Conservation (phyloP, 2,329 filamentous ascomycete genomes). For the Neophaeococcomyces aloes region DNA sequence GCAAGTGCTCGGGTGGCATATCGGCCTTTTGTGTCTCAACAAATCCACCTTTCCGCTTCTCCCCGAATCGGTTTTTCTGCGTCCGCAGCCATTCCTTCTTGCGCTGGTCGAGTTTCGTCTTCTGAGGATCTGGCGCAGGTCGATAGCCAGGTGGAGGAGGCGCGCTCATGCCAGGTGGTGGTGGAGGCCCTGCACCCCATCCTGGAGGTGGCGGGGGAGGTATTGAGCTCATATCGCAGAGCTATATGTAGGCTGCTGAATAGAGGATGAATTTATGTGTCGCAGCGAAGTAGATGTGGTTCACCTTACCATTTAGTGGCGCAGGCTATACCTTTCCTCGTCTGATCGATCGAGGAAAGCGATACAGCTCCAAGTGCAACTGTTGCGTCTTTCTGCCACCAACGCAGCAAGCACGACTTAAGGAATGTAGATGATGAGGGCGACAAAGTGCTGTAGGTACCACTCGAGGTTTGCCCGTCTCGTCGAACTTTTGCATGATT, state of each 20-base stretch:
- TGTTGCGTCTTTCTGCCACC: neutral
- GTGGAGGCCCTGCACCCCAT: conserved; percentile 46
- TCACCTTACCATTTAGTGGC: conserved; percentile 19
- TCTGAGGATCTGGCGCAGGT: conserved; percentile 67
- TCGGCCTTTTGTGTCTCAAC: conserved; percentile 98
- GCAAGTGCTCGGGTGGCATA: conserved; percentile 94
- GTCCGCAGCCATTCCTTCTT: conserved; percentile 96
- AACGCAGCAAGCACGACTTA: neutral
- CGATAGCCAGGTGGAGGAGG: conserved; percentile 80
- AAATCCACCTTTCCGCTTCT: conserved; percentile 93
- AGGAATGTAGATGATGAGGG: too few species aligned
- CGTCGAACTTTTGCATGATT: conserved; percentile 2
- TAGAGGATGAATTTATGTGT: conserved; percentile 17
- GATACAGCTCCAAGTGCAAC: neutral
- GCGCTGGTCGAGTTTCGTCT: conserved; percentile 94
- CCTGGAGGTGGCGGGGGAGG: conserved; percentile 60
- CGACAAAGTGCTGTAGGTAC: too few species aligned
- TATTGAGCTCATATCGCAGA: conserved; percentile 45
- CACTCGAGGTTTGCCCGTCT: too few species aligned
- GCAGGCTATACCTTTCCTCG: neutral
- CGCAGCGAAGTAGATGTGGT: conserved; percentile 7
- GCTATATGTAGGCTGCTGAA: conserved; percentile 10
- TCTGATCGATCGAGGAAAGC: neutral
- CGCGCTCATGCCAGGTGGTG: conserved; percentile 42
- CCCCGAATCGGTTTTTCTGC: conserved; percentile 85